A percentile compares a stretch with the other conserved stretches of the same genome.
Conservation (phyloP, 1,284 basidiomycete genomes). For the Pseudomicrostroma phylloplanum region DNA sequence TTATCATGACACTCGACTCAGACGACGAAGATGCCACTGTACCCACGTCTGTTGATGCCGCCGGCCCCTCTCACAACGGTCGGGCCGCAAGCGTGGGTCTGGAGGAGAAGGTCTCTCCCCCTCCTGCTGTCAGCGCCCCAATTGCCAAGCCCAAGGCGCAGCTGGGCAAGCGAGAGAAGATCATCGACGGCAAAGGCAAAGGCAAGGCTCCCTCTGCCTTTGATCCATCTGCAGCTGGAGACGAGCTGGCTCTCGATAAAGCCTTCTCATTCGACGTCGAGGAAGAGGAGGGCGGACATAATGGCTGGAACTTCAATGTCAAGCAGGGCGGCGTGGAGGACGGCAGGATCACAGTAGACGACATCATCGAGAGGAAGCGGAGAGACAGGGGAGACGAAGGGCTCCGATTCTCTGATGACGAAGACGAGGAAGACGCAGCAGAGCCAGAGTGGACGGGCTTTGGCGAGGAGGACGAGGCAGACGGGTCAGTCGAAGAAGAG, state of each 20-base stretch:
- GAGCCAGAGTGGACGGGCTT: conserved; percentile 32
- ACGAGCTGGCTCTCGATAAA: conserved; percentile 28
- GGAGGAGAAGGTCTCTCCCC: conserved; percentile 1
- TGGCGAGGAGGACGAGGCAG: conserved; percentile 23
- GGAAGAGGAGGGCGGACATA: conserved; percentile 14
- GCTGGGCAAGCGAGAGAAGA: conserved; percentile 39
- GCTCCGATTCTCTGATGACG: conserved; percentile 14
- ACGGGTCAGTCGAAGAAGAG: conserved; percentile 30
- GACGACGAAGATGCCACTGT: conserved; percentile 33
- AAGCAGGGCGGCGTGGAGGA: conserved; percentile 23
- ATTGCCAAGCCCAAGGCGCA: conserved; percentile 30
- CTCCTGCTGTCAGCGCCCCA: conserved; percentile 14
- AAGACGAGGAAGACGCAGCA: conserved; percentile 16
- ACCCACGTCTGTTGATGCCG: conserved; percentile 18
- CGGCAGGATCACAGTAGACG: conserved; percentile 40
- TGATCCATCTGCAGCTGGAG: conserved; percentile 7
- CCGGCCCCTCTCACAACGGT: conserved; percentile 17
- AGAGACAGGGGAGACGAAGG: conserved; percentile 17
- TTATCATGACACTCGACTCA: conserved; percentile 48
- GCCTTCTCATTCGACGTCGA: conserved; percentile 36
- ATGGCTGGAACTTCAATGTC: conserved; percentile 37
- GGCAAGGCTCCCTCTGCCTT: not conserved
- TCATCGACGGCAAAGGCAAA: conserved; percentile 24
- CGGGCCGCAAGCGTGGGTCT: not conserved
- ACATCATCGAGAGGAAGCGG: conserved; percentile 46